Conservation (phyloP, 495 filamentous ascomycete species). For the Hyaloscypha variabilis region DNA sequence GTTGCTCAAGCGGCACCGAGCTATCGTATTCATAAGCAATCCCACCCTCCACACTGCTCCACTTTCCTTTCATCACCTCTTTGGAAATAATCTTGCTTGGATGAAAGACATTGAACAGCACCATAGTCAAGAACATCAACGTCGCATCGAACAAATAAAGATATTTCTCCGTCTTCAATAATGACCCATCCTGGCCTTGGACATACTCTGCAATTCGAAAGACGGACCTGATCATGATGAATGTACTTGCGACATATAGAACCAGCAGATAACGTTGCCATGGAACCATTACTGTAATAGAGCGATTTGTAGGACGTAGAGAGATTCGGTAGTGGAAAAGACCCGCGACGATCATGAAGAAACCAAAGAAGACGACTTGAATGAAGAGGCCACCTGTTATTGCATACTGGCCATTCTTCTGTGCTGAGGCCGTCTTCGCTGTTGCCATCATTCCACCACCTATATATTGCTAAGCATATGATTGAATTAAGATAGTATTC, state of each 20-base stretch:
- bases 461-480: too few relatives aligned
- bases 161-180: conserved; percentile 18
- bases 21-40: not conserved
- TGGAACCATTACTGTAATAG: conserved; percentile 6
- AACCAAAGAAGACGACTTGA: conserved; percentile 52
- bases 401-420: conserved; percentile 41
- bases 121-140: conserved; percentile 54
- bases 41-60: not conserved
- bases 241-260: conserved; percentile 50
- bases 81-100: conserved; percentile 48
- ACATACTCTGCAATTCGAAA: conserved; percentile 62
- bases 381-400: conserved; percentile 46
- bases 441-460: conserved; percentile 29
- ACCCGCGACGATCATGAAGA: conserved; percentile 46
- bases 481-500: not conserved
- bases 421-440: not conserved
- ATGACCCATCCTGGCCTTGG: conserved; percentile 48
- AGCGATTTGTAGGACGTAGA: conserved; percentile 16
- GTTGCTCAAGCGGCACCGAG: not conserved
- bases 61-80: not conserved
- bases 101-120: conserved; percentile 49
- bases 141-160: conserved; percentile 44
- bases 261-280: conserved; percentile 57
- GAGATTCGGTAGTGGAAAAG: conserved; percentile 17
- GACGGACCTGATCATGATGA: conserved; percentile 62